A percentile compares a stretch with the other conserved stretches of the same genome.
Conservation (phyloP, 169 alveolate species). For the Babesia bigemina region DNA sequence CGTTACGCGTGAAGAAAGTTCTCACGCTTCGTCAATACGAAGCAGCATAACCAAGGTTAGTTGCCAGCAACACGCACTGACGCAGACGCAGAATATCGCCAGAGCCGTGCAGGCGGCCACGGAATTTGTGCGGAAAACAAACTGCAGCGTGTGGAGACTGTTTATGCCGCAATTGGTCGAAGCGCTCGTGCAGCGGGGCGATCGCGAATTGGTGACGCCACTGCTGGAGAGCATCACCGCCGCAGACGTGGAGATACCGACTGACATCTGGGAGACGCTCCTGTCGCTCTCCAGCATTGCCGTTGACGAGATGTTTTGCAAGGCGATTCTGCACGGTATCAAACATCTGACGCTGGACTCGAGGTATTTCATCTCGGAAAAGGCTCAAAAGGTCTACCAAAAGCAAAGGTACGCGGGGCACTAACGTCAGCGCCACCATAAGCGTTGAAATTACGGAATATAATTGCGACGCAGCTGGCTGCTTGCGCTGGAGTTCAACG, state of each 20-base stretch:
- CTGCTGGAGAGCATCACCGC: constrained; percentile 7
- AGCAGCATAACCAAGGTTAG: constrained; percentile 16
- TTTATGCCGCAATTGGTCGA: constrained; percentile 51
- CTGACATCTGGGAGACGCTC: constrained; percentile 58
- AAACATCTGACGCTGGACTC: constrained; percentile 24
- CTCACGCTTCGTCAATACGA: constrained; percentile 29
- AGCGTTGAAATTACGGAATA: neutral
- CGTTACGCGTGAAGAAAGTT: constrained; percentile 44
- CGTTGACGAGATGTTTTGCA: constrained; percentile 44
- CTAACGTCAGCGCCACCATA: too few relatives aligned
- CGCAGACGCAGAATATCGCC: constrained; percentile 15
- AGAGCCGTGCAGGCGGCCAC: constrained; percentile 43
- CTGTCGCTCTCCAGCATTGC: constrained; percentile 13
- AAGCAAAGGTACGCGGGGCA: constrained; percentile 30
- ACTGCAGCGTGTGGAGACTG: constrained; percentile 68
- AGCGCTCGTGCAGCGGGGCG: constrained; percentile 24
- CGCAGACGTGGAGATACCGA: constrained; percentile 29
- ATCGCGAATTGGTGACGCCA: constrained; percentile 7
- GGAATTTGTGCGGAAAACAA: constrained; percentile 17
- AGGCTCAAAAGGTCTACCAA: constrained; percentile 49
- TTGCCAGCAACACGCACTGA: neutral
- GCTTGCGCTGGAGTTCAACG: constrained; percentile 32
- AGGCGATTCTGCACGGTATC: constrained; percentile 14
- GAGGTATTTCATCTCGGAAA: constrained; percentile 28
- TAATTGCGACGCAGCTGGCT: constrained; percentile 20